Evolutionary conservation across 805 yeast species (phyloP).

Genomic region (Metschnikowia kofuensis): DNA sequence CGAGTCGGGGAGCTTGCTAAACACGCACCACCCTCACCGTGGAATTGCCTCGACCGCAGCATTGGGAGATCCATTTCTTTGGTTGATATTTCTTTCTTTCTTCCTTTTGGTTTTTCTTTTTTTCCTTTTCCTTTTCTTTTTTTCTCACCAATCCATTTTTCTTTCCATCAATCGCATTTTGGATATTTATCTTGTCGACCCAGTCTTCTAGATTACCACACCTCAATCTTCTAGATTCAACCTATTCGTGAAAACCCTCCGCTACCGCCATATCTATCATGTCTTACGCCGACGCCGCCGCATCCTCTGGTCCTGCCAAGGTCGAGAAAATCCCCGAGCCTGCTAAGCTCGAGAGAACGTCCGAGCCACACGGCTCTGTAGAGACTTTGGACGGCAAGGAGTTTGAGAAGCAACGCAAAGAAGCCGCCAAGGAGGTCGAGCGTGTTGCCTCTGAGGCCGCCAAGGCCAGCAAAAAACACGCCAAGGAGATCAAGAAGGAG

Average conservation of each 20-base stretch:
- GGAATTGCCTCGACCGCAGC: not conserved
- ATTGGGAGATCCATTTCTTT: not conserved
- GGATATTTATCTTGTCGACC: too few relatives aligned
- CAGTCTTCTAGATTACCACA: too few relatives aligned
- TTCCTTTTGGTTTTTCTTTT: not conserved
- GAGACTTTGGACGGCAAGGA: slow-evolving; percentile 23
- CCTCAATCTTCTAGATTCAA: not conserved
- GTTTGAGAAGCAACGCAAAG: slow-evolving; percentile 23
- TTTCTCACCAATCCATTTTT: too few relatives aligned
- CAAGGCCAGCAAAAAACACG: slow-evolving; percentile 20
- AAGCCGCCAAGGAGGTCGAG: slow-evolving; percentile 23
- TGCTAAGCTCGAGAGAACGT: slow-evolving; percentile 20
- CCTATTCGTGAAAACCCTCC: not conserved
- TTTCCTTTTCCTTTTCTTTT: too few relatives aligned
- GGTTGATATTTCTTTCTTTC: not conserved
- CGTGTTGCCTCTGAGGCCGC: slow-evolving; percentile 19
- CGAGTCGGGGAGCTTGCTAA: slow-evolving; percentile 12
- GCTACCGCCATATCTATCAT: slow-evolving; percentile 3
- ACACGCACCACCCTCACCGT: slow-evolving; percentile 2
- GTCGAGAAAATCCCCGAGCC: slow-evolving; percentile 32
- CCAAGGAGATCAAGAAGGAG: slow-evolving; percentile 21
- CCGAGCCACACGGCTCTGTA: slow-evolving; percentile 24
- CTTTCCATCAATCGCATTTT: too few relatives aligned
- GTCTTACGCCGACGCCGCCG: slow-evolving; percentile 42
- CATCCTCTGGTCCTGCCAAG: slow-evolving; percentile 33